A percentile compares a stretch with the other conserved stretches of the same genome.
Conservation (phyloP, 352 stramenopile genomes). For the Phytophthora hibernalis region DNA sequence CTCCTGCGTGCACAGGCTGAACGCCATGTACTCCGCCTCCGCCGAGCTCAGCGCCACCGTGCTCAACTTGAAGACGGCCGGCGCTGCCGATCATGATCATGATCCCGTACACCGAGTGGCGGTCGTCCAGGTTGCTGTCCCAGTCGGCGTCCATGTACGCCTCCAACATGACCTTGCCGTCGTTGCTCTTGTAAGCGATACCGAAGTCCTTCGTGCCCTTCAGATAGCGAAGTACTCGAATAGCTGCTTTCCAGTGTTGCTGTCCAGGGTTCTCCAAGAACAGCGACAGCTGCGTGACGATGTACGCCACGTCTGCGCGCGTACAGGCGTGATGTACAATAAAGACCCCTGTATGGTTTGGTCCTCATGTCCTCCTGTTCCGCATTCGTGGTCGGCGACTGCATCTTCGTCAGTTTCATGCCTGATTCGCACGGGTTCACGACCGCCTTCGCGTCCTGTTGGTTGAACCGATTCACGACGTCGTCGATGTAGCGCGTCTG, state of each 20-base stretch:
- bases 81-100: slow-evolving; percentile 21
- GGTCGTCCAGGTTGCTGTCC: slow-evolving; percentile 18
- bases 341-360: slow-evolving; percentile 16
- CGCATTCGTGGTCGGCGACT: slow-evolving; percentile 9
- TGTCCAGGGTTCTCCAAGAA: slow-evolving; percentile 8
- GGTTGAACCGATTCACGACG: slow-evolving; percentile 13
- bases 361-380: slow-evolving; percentile 2
- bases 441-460: slow-evolving; percentile 13
- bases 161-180: not conserved
- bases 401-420: slow-evolving; percentile 11
- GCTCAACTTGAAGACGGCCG: slow-evolving; percentile 14
- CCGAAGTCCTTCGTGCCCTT: slow-evolving; percentile 2
- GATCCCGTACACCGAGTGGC: slow-evolving; percentile 15
- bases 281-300: slow-evolving; percentile 11
- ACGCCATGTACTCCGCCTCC: no score
- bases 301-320: slow-evolving; percentile 8
- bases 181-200: slow-evolving; percentile 6
- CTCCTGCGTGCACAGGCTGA: no score
- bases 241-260: slow-evolving; percentile 9
- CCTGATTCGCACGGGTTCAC: slow-evolving; percentile 18
- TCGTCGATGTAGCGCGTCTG: slow-evolving; percentile 31
- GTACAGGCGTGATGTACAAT: slow-evolving; percentile 23
- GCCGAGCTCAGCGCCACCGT: slow-evolving; percentile 23
- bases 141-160: slow-evolving; percentile 23
- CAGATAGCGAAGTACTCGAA: slow-evolving; percentile 16